Conservation (phyloP, 2,329 filamentous ascomycete genomes). For the Paraphaeosphaeria minitans region DNA sequence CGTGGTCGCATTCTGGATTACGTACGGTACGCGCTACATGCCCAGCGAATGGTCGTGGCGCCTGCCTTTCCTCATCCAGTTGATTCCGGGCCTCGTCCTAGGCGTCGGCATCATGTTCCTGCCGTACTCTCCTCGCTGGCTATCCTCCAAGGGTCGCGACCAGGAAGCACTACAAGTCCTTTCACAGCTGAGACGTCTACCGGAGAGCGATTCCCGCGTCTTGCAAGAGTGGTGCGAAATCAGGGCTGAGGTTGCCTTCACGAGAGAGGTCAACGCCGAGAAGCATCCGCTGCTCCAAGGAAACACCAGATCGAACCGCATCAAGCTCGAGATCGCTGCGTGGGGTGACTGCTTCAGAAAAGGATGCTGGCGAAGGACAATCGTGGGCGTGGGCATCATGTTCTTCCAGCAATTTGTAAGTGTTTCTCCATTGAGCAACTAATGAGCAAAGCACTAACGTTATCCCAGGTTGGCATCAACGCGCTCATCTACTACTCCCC, state of each 20-base stretch:
- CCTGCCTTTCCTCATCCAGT: slow-evolving; percentile 56
- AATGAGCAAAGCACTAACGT: too few species aligned
- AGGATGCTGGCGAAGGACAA: slow-evolving; percentile 51
- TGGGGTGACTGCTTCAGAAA: slow-evolving; percentile 57
- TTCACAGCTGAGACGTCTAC: slow-evolving; percentile 56
- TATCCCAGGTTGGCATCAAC: slow-evolving; percentile 41
- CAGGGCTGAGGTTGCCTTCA: slow-evolving; percentile 60
- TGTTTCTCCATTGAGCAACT: too few species aligned
- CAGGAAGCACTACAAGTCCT: slow-evolving; percentile 57
- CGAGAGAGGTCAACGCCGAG: slow-evolving; percentile 51
- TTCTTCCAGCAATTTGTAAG: slow-evolving; percentile 53
- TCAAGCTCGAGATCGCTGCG: slow-evolving; percentile 52
- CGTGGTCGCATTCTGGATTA: slow-evolving; percentile 60
- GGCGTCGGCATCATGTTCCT: slow-evolving; percentile 53
- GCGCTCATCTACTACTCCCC: slow-evolving; percentile 66
- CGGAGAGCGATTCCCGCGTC: slow-evolving; percentile 56
- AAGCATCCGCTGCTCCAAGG: slow-evolving; percentile 45
- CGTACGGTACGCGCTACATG: slow-evolving; percentile 57
- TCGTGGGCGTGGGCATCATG: slow-evolving; percentile 48
- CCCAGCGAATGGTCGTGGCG: slow-evolving; percentile 51
- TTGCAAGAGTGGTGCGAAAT: slow-evolving; percentile 60
- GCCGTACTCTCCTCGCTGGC: slow-evolving; percentile 63
- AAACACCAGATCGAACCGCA: slow-evolving; percentile 35
- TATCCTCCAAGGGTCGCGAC: slow-evolving; percentile 51
- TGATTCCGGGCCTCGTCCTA: slow-evolving; percentile 48